Base-by-base conservation (phyloP, 176 grass and related monocot species). In the Carex littledalei region DNA sequence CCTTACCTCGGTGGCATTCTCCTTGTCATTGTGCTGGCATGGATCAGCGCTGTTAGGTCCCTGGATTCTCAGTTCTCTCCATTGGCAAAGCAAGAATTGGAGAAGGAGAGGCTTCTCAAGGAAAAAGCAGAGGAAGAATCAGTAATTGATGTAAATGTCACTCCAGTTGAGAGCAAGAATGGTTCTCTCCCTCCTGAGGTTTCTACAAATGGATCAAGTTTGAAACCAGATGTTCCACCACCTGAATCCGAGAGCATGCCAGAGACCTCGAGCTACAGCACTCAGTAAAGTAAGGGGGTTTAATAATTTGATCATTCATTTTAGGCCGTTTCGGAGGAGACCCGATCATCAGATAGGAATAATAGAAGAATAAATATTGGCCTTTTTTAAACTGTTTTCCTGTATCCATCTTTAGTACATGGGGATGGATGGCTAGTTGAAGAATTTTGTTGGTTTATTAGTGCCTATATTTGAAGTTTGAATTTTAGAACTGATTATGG, bases 1-100 rank as follows among this genome's bases (percentile, higher is more conserved):
- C 96, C 93, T 1, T 95, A 99, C 90, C 90, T 99, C 22, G 93
- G 96, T 84, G 96, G 96, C 84, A 99, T 99, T 84, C 89, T 99
- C 32, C 88, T 99, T 22, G 88, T 92, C 21, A 99, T 99, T 81
- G 96, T 99, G 82, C 81, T 99, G 16, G 84, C 91, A 9, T 99
- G 96, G 96, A 54, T 99, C 21, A 87, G 90, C 0, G 96, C 96
- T 67, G 93, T 90, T 53, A 91, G 87, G 72, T 99, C 96, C 75
- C 82, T 99, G 0, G 96, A 99, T 69, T 88, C 91, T 5, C 96
- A 99, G 79, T 99, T 99, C 67, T 99, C 96, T 61, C 81, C 93
- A 57, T 87, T 99, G 84, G 96, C 93, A 22, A 95, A 95, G 87
- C 87, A 99, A 84, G 91, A 94, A 12, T 89, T 95, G 7, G 93